Conservation (phyloP, 2,329 filamentous ascomycete genomes). For the Diaporthe australafricana region DNA sequence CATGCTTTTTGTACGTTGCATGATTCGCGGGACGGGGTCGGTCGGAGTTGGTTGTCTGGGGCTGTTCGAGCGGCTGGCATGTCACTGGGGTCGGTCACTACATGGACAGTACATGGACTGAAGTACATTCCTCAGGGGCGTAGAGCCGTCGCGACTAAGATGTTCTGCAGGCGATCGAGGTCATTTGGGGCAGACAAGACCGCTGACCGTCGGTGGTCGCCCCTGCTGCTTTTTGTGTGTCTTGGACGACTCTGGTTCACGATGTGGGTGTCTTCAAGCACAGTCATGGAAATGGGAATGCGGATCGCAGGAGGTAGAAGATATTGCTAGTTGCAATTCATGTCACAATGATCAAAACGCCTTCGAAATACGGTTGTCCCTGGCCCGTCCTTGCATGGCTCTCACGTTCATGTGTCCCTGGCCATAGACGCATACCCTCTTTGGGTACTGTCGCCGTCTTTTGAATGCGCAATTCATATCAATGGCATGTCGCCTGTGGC, state of each 20-base stretch:
- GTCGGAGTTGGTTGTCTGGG: background rate
- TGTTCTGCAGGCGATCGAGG: background rate
- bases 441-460: no score
- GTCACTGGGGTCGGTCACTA: background rate
- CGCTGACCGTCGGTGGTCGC: no score
- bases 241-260: background rate
- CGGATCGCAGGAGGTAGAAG: background rate
- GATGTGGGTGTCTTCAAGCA: background rate
- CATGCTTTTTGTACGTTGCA: background rate
- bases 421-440: no score
- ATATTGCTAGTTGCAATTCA: background rate
- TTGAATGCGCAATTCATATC: no score
- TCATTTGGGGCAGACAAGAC: background rate
- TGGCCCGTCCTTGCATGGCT: no score
- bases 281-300: no score
- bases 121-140: background rate
- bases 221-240: background rate
- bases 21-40: background rate
- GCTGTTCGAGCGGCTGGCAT: background rate
- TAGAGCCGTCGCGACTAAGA: background rate
- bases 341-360: no score
- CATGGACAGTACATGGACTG: background rate
- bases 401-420: no score
- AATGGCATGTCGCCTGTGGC: no score
- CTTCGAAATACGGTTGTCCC: background rate